phyloP scores from a whole-genome alignment of 2,329 filamentous ascomycete species.

The Ceratocystis huliohia region DNA sequence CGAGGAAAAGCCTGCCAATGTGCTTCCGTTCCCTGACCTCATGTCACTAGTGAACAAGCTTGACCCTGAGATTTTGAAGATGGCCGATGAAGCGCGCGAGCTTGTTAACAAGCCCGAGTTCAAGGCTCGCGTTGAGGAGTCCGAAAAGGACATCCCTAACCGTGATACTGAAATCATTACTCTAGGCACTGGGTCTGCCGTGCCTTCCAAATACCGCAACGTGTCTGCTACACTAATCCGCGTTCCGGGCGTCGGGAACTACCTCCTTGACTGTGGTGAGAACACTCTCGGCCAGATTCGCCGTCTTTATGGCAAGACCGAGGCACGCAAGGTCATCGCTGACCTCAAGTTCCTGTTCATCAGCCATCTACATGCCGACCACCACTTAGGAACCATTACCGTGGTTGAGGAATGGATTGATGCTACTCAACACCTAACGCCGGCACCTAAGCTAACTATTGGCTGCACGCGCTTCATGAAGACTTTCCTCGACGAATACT shows the following conservation, averaged over 20 bases:
- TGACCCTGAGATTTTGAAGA: slow-evolving; percentile 33
- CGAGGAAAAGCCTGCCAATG: slow-evolving; percentile 34
- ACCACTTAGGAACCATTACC: slow-evolving; percentile 74
- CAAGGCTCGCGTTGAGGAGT: slow-evolving; percentile 35
- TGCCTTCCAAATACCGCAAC: slow-evolving; percentile 88
- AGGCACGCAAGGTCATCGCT: slow-evolving; percentile 57
- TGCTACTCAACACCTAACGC: slow-evolving; percentile 31
- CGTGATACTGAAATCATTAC: slow-evolving; percentile 71
- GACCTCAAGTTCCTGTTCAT: slow-evolving; percentile 80
- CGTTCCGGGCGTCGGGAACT: slow-evolving; percentile 74
- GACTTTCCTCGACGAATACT: slow-evolving; percentile 66
- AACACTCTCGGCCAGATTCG: slow-evolving; percentile 79
- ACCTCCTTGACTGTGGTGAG: slow-evolving; percentile 84
- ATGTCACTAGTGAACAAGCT: slow-evolving; percentile 34
- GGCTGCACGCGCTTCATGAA: slow-evolving; percentile 61
- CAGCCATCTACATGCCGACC: slow-evolving; percentile 90
- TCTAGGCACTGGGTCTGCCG: slow-evolving; percentile 79
- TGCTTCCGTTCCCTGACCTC: slow-evolving; percentile 36
- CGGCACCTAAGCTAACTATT: slow-evolving; percentile 42
- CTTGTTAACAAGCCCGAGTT: slow-evolving; percentile 35
- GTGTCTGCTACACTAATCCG: slow-evolving; percentile 79
- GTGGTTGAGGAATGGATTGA: slow-evolving; percentile 75
- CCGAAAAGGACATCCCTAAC: slow-evolving; percentile 54
- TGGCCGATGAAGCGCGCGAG: slow-evolving; percentile 39
- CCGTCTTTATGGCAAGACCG: slow-evolving; percentile 53